Percentiles rank a stretch among this genome's conserved stretches.
phyloP scores from a whole-genome alignment of 352 stramenopile species.

The Globisporangium paroecandrum region DNA sequence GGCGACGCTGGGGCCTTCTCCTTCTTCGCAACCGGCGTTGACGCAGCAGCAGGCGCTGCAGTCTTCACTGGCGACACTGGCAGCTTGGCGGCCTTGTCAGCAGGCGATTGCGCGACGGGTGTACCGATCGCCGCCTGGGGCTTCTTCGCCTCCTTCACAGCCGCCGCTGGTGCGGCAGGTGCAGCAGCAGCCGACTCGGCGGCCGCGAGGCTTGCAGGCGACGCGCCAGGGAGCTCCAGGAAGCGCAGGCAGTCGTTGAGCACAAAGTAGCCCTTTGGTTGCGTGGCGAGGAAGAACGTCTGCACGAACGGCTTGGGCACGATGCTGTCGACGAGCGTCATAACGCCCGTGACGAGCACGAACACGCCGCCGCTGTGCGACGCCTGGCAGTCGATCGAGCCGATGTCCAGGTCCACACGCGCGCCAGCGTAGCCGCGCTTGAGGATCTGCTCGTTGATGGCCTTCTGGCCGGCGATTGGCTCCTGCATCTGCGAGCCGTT shows the following conservation, averaged over 20 bases:
- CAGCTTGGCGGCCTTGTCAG: constrained; percentile 14
- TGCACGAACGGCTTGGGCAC: constrained; percentile 80
- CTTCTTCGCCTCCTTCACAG: constrained; percentile 19
- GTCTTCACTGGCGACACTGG: constrained; percentile 27
- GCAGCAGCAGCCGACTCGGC: constrained; percentile 5
- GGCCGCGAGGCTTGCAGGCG: constrained; percentile 9
- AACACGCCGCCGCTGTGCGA: constrained; percentile 71
- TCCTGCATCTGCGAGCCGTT: constrained; percentile 79
- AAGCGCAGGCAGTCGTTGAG: constrained; percentile 86
- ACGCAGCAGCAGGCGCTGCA: constrained; percentile 25
- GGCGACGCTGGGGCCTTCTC: constrained; percentile 32
- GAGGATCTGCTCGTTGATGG: constrained; percentile 85
- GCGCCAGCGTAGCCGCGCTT: constrained; percentile 71
- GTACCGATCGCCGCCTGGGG: constrained; percentile 39
- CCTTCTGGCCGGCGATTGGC: constrained; percentile 65
- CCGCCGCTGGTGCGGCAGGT: not conserved
- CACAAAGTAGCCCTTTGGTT: constrained; percentile 88
- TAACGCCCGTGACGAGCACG: constrained; percentile 84
- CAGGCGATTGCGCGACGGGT: constrained; percentile 25
- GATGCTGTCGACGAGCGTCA: constrained; percentile 58
- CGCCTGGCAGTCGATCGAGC: constrained; percentile 84
- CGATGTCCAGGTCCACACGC: constrained; percentile 74
- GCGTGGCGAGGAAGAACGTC: constrained; percentile 85
- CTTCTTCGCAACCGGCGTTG: constrained; percentile 39
- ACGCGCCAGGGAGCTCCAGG: constrained; percentile 52